A percentile compares a stretch with the other conserved stretches of the same genome.
Evolutionary conservation across 441 rosid genomes (phyloP).

Genomic region (Jatropha multifida): DNA sequence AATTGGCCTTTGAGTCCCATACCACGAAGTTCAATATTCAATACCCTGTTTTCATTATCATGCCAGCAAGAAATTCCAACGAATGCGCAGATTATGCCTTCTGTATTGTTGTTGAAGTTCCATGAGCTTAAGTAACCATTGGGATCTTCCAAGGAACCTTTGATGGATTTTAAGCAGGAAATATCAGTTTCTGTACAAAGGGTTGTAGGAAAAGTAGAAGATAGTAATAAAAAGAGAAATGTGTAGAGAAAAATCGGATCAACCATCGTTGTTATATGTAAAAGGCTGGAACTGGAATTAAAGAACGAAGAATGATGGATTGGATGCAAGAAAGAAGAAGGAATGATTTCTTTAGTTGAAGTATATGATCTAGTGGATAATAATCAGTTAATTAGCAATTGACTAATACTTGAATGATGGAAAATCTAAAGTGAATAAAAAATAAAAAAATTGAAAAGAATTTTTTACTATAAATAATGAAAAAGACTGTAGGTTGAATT

Average conservation of each 20-base stretch:
- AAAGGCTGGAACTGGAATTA: no score
- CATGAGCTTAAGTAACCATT: constrained; percentile 19
- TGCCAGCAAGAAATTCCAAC: constrained; percentile 31
- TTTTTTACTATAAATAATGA: no score
- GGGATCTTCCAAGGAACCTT: constrained; percentile 24
- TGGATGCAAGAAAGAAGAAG: no score
- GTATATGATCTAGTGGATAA: no score
- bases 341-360: no score
- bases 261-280: not conserved
- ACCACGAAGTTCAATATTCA: constrained; percentile 25
- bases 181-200: not conserved
- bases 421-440: no score
- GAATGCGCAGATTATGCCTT: constrained; percentile 34
- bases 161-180: constrained; percentile 21
- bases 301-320: no score
- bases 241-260: not conserved
- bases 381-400: no score
- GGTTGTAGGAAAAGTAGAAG: not conserved
- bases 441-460: no score
- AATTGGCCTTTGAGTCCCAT: constrained; percentile 42
- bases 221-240: not conserved
- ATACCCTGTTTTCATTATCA: constrained; percentile 25
- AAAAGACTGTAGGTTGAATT: no score
- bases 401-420: no score
- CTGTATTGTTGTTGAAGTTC: constrained; percentile 24